Percentiles rank a stretch among this genome's conserved stretches.
Conservation (phyloP, 768 basidiomycete genomes). For the Tricholoma terreum region DNA sequence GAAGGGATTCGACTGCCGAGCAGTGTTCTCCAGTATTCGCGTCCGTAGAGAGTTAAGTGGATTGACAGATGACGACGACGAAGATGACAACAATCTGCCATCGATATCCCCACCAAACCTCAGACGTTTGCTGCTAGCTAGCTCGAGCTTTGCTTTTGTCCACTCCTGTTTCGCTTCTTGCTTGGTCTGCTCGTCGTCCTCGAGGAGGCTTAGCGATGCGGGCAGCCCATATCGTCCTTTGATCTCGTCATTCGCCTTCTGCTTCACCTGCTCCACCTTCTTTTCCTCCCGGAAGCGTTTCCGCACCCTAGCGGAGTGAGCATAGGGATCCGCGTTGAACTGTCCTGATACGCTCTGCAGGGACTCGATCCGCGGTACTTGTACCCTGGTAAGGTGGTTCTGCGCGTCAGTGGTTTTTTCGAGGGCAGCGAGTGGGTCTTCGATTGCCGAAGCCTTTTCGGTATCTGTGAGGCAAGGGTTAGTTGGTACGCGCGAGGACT, state of each 20-base stretch:
- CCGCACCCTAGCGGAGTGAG: conserved; percentile 69
- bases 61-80: conserved; percentile 16
- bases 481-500: neutral
- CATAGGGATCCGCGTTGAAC: conserved; percentile 84
- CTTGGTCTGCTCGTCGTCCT: conserved; percentile 57
- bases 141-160: conserved; percentile 48
- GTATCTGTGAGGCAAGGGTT: conserved; percentile 51
- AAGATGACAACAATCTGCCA: conserved; percentile 20
- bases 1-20: conserved; percentile 33
- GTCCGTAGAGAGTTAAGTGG: conserved; percentile 46
- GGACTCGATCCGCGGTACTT: conserved; percentile 77
- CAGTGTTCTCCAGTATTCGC: conserved; percentile 57
- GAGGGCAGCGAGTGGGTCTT: conserved; percentile 82
- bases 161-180: conserved; percentile 65
- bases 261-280: conserved; percentile 68
- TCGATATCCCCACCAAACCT: conserved; percentile 32
- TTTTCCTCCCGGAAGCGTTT: conserved; percentile 87
- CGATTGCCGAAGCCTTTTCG: conserved; percentile 55
- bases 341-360: conserved; percentile 75
- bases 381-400: conserved; percentile 66
- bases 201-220: conserved; percentile 59
- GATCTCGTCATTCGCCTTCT: conserved; percentile 65
- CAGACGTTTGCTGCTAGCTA: conserved; percentile 46
- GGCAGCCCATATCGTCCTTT: conserved; percentile 78
- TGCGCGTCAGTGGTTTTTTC: conserved; percentile 87